Evolutionary conservation across 202 grass and related monocot genomes (phyloP).

Genomic region (Zoysia matrella): DNA sequence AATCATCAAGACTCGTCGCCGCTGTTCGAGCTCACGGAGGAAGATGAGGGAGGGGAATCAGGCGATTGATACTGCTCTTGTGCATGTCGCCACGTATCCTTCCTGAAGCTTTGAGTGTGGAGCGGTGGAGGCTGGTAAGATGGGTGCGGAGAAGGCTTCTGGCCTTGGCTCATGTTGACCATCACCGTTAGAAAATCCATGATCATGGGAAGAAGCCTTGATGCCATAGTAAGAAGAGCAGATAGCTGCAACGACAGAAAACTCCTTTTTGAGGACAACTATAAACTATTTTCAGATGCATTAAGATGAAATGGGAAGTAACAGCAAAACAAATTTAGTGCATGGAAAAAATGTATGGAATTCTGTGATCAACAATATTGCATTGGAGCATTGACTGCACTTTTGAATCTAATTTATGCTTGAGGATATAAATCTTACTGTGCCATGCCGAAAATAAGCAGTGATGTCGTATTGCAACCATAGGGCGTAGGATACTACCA

Average conservation of each 20-base stretch:
- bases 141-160: slow-evolving; percentile 16
- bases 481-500: slow-evolving; percentile 63
- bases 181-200: slow-evolving; percentile 17
- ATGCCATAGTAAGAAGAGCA: slow-evolving; percentile 36
- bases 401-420: not conserved
- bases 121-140: not conserved
- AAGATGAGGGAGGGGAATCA: slow-evolving; percentile 1
- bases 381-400: not conserved
- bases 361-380: not conserved
- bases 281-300: not conserved
- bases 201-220: slow-evolving; percentile 38
- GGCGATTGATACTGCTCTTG: slow-evolving; percentile 16
- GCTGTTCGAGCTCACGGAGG: slow-evolving; percentile 26
- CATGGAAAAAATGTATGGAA: not conserved
- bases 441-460: slow-evolving; percentile 69
- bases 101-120: slow-evolving; percentile 40
- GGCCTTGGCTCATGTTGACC: slow-evolving; percentile 13
- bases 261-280: not conserved
- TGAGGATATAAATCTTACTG: slow-evolving; percentile 41
- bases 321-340: not conserved
- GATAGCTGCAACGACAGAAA: slow-evolving; percentile 38
- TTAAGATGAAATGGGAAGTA: not conserved
- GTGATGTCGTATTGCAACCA: slow-evolving; percentile 69
- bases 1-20: slow-evolving; percentile 17
- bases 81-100: not conserved